These are phyloP conservation scores for Stylosanthes scabra DNA, from an alignment of 331 rosid species.

Conservation along the genomic window DNA sequence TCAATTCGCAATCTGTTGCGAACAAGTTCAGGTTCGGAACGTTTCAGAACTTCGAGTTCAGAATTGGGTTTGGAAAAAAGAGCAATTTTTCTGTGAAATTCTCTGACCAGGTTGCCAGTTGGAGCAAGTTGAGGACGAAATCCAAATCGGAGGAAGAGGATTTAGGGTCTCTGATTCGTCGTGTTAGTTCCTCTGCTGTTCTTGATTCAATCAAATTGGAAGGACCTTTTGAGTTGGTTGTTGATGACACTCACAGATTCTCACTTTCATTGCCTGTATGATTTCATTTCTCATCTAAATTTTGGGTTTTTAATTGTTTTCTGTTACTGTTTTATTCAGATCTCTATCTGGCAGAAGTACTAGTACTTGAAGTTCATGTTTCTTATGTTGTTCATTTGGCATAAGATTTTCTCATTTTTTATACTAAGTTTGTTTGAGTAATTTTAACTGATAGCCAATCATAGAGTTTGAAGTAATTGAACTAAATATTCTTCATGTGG, in stretches of 20 bases:
- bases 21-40: slow-evolving; percentile 62
- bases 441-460: neutral
- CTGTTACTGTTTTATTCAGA: neutral
- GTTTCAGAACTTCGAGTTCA: slow-evolving; percentile 54
- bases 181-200: slow-evolving; percentile 50
- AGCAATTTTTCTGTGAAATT: slow-evolving; percentile 49
- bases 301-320: neutral
- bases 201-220: slow-evolving; percentile 64
- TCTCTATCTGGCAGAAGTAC: slow-evolving; percentile 8
- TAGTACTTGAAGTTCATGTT: neutral
- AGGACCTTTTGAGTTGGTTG: slow-evolving; percentile 78
- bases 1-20: slow-evolving; percentile 52
- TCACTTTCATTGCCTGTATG: slow-evolving; percentile 74
- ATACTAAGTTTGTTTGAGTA: neutral
- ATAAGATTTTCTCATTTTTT: neutral
- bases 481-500: too few species aligned
- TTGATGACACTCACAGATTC: slow-evolving; percentile 48
- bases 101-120: slow-evolving; percentile 62
- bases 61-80: slow-evolving; percentile 62
- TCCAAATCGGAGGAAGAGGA: slow-evolving; percentile 37
- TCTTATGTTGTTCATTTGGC: neutral
- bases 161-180: slow-evolving; percentile 55
- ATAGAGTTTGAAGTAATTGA: neutral
- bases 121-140: slow-evolving; percentile 59
- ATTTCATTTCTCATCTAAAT: neutral